Conservation (phyloP, 2,329 filamentous ascomycete species). For the Pseudohalonectria lignicola region DNA sequence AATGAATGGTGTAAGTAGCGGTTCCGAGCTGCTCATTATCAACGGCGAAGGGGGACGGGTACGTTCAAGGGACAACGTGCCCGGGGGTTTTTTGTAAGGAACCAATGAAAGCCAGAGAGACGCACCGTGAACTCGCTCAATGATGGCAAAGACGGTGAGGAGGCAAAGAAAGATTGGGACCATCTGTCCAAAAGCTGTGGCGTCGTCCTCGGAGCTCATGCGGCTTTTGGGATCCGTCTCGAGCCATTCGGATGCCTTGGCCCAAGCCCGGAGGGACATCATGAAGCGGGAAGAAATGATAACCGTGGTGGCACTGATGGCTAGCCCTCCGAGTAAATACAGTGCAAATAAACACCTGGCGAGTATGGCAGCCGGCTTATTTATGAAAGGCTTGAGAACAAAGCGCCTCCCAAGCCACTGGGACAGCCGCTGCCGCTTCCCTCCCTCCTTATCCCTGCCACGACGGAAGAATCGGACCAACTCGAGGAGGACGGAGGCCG, state of each 20-base stretch:
- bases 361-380: not conserved
- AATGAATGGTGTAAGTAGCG: too few relatives aligned
- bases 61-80: too few relatives aligned
- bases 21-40: too few relatives aligned
- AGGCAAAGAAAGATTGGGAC: conserved; percentile 20
- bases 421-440: conserved; percentile 8
- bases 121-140: conserved; percentile 17
- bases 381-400: too few relatives aligned
- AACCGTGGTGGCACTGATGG: conserved; percentile 11
- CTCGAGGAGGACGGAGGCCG: conserved; percentile 12
- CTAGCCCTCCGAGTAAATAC: conserved; percentile 11
- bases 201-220: conserved; percentile 19
- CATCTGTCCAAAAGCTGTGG: conserved; percentile 21
- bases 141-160: conserved; percentile 19
- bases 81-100: too few relatives aligned
- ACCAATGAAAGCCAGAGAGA: too few relatives aligned
- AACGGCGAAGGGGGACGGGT: too few relatives aligned
- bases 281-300: conserved; percentile 14
- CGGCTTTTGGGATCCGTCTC: conserved; percentile 4
- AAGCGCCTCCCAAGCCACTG: conserved; percentile 4
- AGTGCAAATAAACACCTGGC: not conserved
- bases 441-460: conserved; percentile 5
- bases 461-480: conserved; percentile 11
- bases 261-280: conserved; percentile 15
- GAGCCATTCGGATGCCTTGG: conserved; percentile 9